These are phyloP conservation scores for Quercus glauca DNA, from an alignment of 306 rosid genomes.

Conservation along the genomic window DNA sequence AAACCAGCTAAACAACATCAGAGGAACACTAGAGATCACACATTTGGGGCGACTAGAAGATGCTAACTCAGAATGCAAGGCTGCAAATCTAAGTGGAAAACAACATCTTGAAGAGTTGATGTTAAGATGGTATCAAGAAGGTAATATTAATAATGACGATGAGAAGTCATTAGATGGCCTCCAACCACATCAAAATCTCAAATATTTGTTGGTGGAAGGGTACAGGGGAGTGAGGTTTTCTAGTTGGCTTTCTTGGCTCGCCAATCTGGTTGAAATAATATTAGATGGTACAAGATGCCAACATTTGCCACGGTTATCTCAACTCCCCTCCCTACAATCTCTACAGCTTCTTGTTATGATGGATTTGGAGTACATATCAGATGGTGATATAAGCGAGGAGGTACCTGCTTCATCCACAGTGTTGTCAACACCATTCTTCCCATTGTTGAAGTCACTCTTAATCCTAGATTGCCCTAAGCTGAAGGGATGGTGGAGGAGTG, in stretches of 20 bases:
- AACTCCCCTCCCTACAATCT: background rate
- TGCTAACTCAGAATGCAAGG: background rate
- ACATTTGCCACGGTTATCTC: background rate
- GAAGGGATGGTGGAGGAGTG: constrained; percentile 5
- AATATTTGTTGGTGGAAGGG: background rate
- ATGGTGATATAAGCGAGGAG: background rate
- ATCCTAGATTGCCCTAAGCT: background rate
- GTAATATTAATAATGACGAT: background rate
- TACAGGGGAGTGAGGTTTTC: background rate
- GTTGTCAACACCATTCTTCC: background rate
- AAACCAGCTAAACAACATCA: background rate
- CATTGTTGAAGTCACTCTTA: background rate
- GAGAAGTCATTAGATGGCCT: background rate
- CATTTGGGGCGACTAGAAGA: background rate
- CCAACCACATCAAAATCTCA: background rate
- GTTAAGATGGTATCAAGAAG: background rate
- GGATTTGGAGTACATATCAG: background rate
- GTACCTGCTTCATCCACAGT: background rate
- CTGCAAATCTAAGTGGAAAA: background rate
- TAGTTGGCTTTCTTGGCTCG: background rate
- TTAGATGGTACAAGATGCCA: background rate
- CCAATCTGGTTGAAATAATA: background rate
- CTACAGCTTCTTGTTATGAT: fast-evolving
- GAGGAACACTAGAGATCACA: background rate
- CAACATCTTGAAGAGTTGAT: background rate